These are phyloP conservation scores for Amoeboradix gromovi DNA, from an alignment of 371 early-diverging fungal genomes.

Conservation along the genomic window DNA sequence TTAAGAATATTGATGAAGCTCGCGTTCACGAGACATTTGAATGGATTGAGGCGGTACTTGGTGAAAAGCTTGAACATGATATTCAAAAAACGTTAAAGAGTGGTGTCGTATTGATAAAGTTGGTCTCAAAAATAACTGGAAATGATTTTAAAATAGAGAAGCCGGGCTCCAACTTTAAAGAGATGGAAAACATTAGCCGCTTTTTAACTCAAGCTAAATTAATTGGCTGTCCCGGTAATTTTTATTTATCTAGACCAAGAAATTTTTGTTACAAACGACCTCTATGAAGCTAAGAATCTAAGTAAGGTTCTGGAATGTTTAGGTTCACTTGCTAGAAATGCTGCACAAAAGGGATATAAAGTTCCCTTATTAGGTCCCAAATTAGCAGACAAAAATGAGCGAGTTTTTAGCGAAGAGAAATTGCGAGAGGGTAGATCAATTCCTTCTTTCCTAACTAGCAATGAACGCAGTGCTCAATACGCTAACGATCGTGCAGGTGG, in stretches of 20 bases:
- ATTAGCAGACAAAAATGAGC: constrained; percentile 5
- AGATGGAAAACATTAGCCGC: constrained; percentile 12
- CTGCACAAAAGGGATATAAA: constrained; percentile 6
- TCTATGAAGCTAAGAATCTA: constrained; percentile 11
- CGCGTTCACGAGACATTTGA: not conserved
- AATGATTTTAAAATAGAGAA: constrained; percentile 5
- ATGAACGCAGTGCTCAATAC: not conserved
- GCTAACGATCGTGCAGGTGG: not conserved
- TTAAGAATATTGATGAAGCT: not conserved
- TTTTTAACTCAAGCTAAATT: constrained; percentile 8
- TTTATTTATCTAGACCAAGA: too few species aligned
- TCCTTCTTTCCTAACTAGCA: not conserved
- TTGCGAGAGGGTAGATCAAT: constrained; percentile 5
- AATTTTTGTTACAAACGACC: constrained; percentile 12
- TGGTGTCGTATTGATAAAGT: constrained; percentile 10
- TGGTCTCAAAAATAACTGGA: constrained; percentile 8
- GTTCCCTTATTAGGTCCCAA: constrained; percentile 13
- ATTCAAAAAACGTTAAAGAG: constrained; percentile 1
- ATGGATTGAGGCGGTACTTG: not conserved
- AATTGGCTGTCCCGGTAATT: constrained; percentile 8
- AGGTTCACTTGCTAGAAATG: constrained; percentile 11
- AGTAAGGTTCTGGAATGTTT: constrained; percentile 11
- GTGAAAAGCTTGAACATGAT: not conserved
- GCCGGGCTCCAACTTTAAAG: constrained; percentile 7
- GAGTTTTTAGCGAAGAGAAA: constrained; percentile 9